Percentiles rank a stretch among this genome's conserved stretches.
Evolutionary conservation across 768 basidiomycete genomes (phyloP).

Genomic region (Podaxis sp.): DNA sequence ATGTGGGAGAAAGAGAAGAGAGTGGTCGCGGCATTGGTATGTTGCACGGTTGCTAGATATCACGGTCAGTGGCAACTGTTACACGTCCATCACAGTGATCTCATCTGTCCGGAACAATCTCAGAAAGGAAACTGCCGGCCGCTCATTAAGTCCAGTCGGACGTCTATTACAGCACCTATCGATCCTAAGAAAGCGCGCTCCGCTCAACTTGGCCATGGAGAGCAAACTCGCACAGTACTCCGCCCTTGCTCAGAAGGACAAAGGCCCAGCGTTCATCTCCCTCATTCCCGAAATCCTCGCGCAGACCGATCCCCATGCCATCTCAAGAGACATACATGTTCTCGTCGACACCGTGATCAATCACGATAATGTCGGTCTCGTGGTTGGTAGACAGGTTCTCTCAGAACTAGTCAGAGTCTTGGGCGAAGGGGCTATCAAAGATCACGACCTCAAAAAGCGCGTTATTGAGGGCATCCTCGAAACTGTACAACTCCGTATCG

Average conservation of each 20-base stretch:
- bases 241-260: constrained; percentile 78
- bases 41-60: neutral
- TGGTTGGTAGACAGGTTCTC: constrained; percentile 85
- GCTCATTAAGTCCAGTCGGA: neutral
- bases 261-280: constrained; percentile 69
- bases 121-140: neutral
- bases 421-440: constrained; percentile 50
- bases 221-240: constrained; percentile 60
- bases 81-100: neutral
- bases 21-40: neutral
- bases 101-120: neutral
- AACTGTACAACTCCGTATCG: constrained; percentile 72
- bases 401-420: constrained; percentile 78
- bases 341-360: constrained; percentile 82
- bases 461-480: constrained; percentile 75
- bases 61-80: neutral
- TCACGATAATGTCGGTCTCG: constrained; percentile 78
- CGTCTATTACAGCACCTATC: constrained; percentile 2
- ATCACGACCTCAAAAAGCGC: constrained; percentile 59
- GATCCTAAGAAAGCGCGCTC: neutral
- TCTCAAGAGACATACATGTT: constrained; percentile 58
- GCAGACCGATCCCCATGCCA: constrained; percentile 38
- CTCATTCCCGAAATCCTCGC: constrained; percentile 68
- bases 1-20: neutral
- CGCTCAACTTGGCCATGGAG: constrained; percentile 46